These are phyloP conservation scores for Cutaneotrichosporon arboriforme DNA, from an alignment of 1,284 basidiomycete genomes.

Conservation along the genomic window DNA sequence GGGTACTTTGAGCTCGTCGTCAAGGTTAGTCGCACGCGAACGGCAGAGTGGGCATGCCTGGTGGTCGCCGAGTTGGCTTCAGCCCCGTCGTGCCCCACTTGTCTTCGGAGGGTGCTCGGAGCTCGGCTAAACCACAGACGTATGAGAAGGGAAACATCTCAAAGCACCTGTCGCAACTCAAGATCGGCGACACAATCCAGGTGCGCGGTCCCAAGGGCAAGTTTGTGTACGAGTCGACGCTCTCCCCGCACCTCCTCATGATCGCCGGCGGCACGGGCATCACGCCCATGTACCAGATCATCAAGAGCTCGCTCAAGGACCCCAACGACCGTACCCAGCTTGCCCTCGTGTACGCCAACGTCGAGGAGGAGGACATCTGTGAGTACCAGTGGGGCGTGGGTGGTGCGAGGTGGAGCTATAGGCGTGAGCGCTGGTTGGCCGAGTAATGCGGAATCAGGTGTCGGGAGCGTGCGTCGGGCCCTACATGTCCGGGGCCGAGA, in stretches of 20 bases:
- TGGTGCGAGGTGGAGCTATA: background rate
- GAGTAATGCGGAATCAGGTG: too few relatives aligned
- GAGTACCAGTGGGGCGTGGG: constrained; percentile 9
- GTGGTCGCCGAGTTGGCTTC: too few relatives aligned
- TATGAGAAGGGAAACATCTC: constrained; percentile 99
- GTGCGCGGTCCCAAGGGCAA: constrained; percentile 96
- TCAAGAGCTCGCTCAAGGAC: constrained; percentile 78
- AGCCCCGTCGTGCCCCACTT: too few relatives aligned
- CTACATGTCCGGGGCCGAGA: background rate
- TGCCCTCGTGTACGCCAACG: constrained; percentile 93
- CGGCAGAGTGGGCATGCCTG: background rate
- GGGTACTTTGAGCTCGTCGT: constrained; percentile 95
- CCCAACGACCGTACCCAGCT: constrained; percentile 75
- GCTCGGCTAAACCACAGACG: constrained; percentile 53
- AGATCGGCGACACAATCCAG: constrained; percentile 76
- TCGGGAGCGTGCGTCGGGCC: too few relatives aligned
- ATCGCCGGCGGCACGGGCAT: constrained; percentile 92
- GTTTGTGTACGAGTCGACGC: constrained; percentile 69
- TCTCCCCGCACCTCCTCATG: constrained; percentile 81
- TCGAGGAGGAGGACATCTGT: constrained; percentile 76
- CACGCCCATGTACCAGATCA: constrained; percentile 97
- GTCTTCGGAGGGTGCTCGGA: too few relatives aligned
- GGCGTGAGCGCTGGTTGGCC: too few relatives aligned
- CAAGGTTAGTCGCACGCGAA: constrained; percentile 61
- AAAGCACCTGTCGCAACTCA: constrained; percentile 70